Base-by-base conservation (phyloP, 805 yeast genomes). In the Pichia kluyveri region DNA sequence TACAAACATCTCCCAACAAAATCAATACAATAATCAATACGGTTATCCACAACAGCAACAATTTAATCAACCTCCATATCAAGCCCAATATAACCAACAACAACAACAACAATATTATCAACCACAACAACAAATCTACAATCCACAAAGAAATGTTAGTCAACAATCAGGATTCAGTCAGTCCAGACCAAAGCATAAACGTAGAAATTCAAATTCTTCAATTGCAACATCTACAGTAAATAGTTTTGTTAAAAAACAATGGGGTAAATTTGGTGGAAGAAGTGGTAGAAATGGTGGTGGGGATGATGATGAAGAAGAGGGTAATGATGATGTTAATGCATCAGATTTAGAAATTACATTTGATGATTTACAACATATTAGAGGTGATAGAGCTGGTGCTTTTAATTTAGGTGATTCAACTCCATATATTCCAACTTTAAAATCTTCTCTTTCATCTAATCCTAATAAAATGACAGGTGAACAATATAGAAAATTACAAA, bases 351-450 rank as follows among this genome's bases (percentile, higher is more conserved):
- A 67, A 18, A 70, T 83, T 52, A 76, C 87, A 0, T 81, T 82
- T 53, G 79, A 77, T 52, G 90, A 85, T 56, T 67, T 86, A 10
- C 68, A 79, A 26, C 82, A 81, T 43, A 65, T 82, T 2, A 69
- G 83, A 44, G 86, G 82, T 54, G 72, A 83, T 38, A 86, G 86
- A 6, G 76, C 82, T 4, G 68, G 73, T 18, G 68, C 71, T 44
- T 42, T 48, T 23, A 54, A 52, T 7, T 51, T 66, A 40, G 44
- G 60, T 39, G 87, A 82, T 52, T 73, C 90, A 0, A 73, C 87
- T 0, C 90, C 93, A 9, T 79, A 82, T 52, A 84, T 86, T 38
- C 95, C 95, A 8, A 83, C 88, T 0, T 47, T 85, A 4, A 69
- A 76, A 6, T 64, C 74, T 0, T 51, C 56, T 54, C 52, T 62